Evolutionary conservation across 2,329 filamentous ascomycete genomes (phyloP), one percentile per base, ranked within the genome.

Genomic region (Apiospora marii): DNA sequence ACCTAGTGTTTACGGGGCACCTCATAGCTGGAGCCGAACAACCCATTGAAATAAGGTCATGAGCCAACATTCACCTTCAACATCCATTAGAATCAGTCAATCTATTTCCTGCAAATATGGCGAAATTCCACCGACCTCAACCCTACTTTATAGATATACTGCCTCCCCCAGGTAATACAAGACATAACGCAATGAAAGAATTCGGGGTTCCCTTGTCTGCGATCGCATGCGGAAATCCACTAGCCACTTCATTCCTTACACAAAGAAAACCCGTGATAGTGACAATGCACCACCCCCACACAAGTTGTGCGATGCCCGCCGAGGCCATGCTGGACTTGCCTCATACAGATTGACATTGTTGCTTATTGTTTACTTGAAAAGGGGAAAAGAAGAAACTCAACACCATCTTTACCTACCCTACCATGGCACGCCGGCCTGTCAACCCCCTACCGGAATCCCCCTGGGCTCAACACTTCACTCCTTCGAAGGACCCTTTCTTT

Each of bases 391-490:
- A n/a, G 22, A 22, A 53, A 53, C 14, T 2, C 49, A 14, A 10
- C 49, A 27, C 12, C 49, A 30, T 27, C 49, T 24, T 53, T 16
- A 53, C n/a, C 6, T 2, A 16, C 24, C 14, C 12, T 14, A 41
- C 34, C 19, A 64, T 64, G 46, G 8, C 64, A n/a, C 3, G 48
- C 12, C 43, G 46, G 41, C 43, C 67, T 19, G 10, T 19, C 30
- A 48, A 30, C n/a, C 1, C 41, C 13, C 41, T 68, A 8, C 68
- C 68, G 27, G 30, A 30, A 30, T 73, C 72, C 13, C 72, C 72
- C 27, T 73, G 70, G 70, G 72, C 72, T 41, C 14, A 70, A 22
- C 34, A 43, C 24, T 73, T 73, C 43, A 51, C 27, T 14, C 46
- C 68, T n/a, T 58, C 58, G 13, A 4, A 41, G 22, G 44, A 72